Percentiles rank a stretch among this genome's conserved stretches.
Conservation (phyloP, 331 rosid genomes). For the Quercus lobata region DNA sequence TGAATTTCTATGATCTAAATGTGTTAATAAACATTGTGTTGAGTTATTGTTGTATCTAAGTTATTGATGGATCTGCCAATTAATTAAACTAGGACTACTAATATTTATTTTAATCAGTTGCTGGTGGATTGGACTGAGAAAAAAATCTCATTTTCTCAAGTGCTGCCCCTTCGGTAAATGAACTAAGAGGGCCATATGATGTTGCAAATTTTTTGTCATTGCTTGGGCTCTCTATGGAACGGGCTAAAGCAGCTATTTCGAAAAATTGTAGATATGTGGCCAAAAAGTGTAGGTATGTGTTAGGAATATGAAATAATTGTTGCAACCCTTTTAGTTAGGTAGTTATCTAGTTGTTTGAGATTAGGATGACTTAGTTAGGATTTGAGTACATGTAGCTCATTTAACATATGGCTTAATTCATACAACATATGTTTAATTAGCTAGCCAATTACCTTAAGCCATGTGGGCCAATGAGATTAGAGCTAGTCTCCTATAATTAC, state of each 20-base stretch:
- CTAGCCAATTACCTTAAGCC: too few species aligned
- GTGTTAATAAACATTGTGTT: background rate
- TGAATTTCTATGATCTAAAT: background rate
- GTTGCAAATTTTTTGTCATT: constrained; percentile 74
- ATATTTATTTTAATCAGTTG: constrained; percentile 37
- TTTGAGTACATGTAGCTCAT: too few species aligned
- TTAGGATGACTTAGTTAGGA: too few species aligned
- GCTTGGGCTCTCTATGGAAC: constrained; percentile 70
- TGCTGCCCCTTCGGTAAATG: constrained; percentile 65
- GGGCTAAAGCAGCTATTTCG: constrained; percentile 76
- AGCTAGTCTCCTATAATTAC: too few species aligned
- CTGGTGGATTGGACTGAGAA: constrained; percentile 91
- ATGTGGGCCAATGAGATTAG: too few species aligned
- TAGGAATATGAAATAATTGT: too few species aligned
- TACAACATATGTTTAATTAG: too few species aligned
- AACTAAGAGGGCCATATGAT: constrained; percentile 82
- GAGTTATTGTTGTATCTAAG: background rate
- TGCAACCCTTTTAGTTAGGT: too few species aligned
- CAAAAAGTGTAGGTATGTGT: too few species aligned
- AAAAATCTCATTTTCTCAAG: constrained; percentile 66
- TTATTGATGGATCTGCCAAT: background rate
- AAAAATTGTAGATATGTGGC: constrained; percentile 57
- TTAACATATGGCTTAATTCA: too few species aligned
- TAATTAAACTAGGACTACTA: constrained; percentile 15
- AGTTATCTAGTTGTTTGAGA: too few species aligned